Evolutionary conservation across 768 basidiomycete genomes (phyloP).

Genomic region (Podaxis sp.): DNA sequence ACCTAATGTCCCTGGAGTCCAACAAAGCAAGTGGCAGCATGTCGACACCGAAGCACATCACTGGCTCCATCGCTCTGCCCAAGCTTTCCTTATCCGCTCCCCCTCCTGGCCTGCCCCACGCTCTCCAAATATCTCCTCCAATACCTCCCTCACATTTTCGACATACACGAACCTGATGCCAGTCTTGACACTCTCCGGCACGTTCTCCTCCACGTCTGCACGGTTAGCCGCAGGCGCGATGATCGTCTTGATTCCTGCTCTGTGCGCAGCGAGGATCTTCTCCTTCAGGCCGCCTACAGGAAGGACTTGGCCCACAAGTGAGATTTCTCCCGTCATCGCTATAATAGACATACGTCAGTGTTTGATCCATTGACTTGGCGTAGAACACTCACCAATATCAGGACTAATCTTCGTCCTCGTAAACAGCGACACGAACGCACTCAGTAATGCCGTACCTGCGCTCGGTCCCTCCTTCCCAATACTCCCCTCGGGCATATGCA

Average conservation of each 20-base stretch:
- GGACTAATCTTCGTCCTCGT: conserved; percentile 81
- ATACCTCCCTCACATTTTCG: conserved; percentile 87
- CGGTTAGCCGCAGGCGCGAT: conserved; percentile 85
- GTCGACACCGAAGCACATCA: background rate
- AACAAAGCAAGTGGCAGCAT: background rate
- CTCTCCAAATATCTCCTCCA: conserved; percentile 75
- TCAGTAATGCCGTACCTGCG: conserved; percentile 91
- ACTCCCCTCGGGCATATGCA: conserved; percentile 96
- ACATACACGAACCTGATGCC: conserved; percentile 96
- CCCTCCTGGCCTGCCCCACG: conserved; percentile 35
- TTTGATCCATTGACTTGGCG: background rate
- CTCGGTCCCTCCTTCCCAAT: conserved; percentile 96
- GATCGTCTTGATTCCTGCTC: conserved; percentile 93
- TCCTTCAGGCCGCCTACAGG: conserved; percentile 96
- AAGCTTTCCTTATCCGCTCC: conserved; percentile 11
- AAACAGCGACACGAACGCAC: conserved; percentile 90
- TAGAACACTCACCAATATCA: conserved; percentile 71
- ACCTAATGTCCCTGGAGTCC: too few relatives aligned
- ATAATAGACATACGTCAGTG: background rate
- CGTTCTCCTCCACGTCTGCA: conserved; percentile 96
- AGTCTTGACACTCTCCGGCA: conserved; percentile 92
- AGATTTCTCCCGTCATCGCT: conserved; percentile 99
- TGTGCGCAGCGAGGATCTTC: conserved; percentile 95
- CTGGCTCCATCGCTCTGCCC: conserved; percentile 8
- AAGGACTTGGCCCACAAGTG: conserved; percentile 92